Conservation (phyloP, 1,139 yeast genomes). For the Meyerozyma athensensis region DNA sequence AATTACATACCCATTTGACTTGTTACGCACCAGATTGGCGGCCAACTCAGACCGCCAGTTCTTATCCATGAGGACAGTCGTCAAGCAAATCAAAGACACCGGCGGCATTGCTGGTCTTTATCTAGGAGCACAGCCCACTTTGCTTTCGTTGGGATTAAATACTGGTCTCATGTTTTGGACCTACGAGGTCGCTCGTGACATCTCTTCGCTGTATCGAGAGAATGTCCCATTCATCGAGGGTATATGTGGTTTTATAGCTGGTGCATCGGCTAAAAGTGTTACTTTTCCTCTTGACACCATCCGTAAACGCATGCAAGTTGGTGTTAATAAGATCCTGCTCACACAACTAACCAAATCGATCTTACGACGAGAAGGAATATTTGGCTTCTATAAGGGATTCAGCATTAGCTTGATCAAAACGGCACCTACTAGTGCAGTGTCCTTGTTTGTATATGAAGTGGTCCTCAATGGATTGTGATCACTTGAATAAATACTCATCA, state of each 20-base stretch:
- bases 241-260: constrained; percentile 73
- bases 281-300: constrained; percentile 86
- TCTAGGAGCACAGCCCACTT: constrained; percentile 60
- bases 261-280: constrained; percentile 62
- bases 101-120: constrained; percentile 60
- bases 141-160: constrained; percentile 57
- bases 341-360: constrained; percentile 31
- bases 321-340: constrained; percentile 9
- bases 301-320: constrained; percentile 65
- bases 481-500: constrained; percentile 32
- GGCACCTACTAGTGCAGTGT: constrained; percentile 78
- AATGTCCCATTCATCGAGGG: constrained; percentile 51
- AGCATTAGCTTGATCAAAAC: constrained; percentile 65
- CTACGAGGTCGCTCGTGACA: constrained; percentile 47
- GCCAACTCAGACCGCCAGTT: constrained; percentile 46
- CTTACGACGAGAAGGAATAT: constrained; percentile 50
- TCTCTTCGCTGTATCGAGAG: constrained; percentile 19
- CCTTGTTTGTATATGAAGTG: constrained; percentile 68
- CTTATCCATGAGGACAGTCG: constrained; percentile 40
- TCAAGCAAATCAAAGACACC: constrained; percentile 32
- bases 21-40: constrained; percentile 78
- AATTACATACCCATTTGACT: constrained; percentile 82
- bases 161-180: constrained; percentile 69
- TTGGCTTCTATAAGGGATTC: constrained; percentile 73
- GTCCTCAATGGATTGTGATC: constrained; percentile 16